Percentiles rank a stretch among this genome's conserved stretches.
Evolutionary conservation across 768 basidiomycete species (phyloP).

Genomic region (Psilocybe subaeruginosa): DNA sequence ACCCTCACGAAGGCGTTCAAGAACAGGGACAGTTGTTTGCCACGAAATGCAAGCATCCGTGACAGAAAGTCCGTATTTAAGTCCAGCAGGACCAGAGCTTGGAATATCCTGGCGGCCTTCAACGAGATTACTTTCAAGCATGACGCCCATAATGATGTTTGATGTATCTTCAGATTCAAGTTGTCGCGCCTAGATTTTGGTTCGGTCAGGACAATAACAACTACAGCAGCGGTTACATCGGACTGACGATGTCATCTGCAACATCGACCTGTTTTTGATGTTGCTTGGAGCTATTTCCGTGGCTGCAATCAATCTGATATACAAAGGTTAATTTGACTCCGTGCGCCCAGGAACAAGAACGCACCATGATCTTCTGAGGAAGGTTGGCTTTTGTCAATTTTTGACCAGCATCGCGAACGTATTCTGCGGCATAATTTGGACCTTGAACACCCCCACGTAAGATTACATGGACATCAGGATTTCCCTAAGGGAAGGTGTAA

Average conservation of each 20-base stretch:
- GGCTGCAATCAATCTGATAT: conserved; percentile 90
- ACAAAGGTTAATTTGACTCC: neutral
- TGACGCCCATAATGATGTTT: conserved; percentile 83
- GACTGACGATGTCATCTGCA: conserved; percentile 83
- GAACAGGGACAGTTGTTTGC: conserved; percentile 80
- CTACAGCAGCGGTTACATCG: conserved; percentile 3
- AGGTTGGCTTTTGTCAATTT: conserved; percentile 83
- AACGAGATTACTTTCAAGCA: conserved; percentile 92
- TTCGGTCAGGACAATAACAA: neutral
- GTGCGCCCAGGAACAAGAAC: conserved; percentile 19
- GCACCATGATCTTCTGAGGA: conserved; percentile 84
- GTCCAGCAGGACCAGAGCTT: conserved; percentile 63
- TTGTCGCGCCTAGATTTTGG: conserved; percentile 61
- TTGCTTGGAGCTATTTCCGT: conserved; percentile 94
- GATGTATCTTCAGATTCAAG: conserved; percentile 74
- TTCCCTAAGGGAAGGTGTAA: conserved; percentile 55
- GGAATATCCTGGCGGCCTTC: conserved; percentile 90
- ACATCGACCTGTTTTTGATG: conserved; percentile 88
- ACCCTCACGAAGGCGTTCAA: conserved; percentile 87
- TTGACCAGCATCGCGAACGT: conserved; percentile 73
- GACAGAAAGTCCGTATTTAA: conserved; percentile 85
- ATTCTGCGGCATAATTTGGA: conserved; percentile 85
- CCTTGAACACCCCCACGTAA: conserved; percentile 89
- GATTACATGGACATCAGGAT: conserved; percentile 92
- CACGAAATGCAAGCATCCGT: conserved; percentile 92